phyloP scores from a whole-genome alignment of 306 rosid species.

The Psophocarpus tetragonolobus region DNA sequence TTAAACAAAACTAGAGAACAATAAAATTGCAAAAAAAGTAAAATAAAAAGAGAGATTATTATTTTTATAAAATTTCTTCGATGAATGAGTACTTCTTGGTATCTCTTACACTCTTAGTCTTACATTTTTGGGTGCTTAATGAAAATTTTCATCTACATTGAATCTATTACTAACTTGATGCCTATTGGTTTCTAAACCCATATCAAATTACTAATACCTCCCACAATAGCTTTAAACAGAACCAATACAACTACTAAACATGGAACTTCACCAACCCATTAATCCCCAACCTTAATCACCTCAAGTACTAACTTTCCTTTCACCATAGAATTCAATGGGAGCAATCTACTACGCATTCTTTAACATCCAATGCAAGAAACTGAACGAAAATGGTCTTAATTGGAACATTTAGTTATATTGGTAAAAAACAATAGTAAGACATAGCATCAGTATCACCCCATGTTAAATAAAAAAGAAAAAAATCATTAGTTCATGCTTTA shows the following conservation, averaged over 20 bases:
- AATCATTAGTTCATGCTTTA: too few relatives aligned
- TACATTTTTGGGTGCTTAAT: neutral
- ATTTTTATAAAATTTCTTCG: slow-evolving; percentile 16
- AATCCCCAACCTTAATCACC: neutral
- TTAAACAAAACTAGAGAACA: neutral
- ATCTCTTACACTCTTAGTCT: neutral
- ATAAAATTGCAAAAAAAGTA: neutral
- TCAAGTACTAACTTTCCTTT: neutral
- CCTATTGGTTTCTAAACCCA: neutral
- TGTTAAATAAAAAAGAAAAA: too few relatives aligned
- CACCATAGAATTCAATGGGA: neutral
- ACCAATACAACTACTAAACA: neutral
- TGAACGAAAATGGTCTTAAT: neutral
- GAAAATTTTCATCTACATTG: neutral
- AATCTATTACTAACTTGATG: neutral
- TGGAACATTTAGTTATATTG: too few relatives aligned
- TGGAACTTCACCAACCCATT: neutral
- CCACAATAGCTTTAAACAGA: neutral
- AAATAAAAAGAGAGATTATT: too few relatives aligned
- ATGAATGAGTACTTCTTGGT: neutral
- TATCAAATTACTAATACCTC: neutral
- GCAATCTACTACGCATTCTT: neutral
- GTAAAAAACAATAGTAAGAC: too few relatives aligned
- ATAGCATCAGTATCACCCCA: too few relatives aligned
- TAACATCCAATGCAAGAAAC: neutral